Evolutionary conservation across 202 grass and related monocot genomes (phyloP), one percentile per base, ranked within the genome.

Genomic region (Carex sylvatica): DNA sequence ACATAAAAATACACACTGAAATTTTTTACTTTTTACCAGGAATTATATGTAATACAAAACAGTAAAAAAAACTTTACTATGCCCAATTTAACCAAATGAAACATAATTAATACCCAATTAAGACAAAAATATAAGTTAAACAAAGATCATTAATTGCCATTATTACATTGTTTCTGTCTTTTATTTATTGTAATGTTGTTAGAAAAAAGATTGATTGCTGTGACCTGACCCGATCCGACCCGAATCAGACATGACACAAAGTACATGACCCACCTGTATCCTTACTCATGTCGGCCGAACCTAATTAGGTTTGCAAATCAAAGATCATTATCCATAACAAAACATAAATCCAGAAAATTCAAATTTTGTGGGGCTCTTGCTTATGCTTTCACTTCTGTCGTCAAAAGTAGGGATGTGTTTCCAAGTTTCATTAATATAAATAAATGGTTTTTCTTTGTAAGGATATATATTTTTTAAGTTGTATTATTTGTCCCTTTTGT

Each of bases 241-340:
- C 11, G 10, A 13, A 75, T 30, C 71, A 75, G 71, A 75, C 71
- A 75, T 55, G 46, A 54, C 71, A 54, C 47, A 74, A 30, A 31
- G 12, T 74, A 53, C 67, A 51, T 74, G 70, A 74, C 70, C 70
- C 70, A 74, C 71, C 5, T 75, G 71, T 31, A 75, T 53, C 71
- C 49, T 54, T 75, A n/a, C 71, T 55, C 47, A 75, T 74, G 70
- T 74, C 70, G 70, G 70, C 14, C 54, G 9, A 51, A 74, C 70
- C 70, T 74, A 54, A 74, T 74, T 74, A 74, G 70, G 23, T 20
- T 30, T 74, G 23, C 70, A 53, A 74, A 16, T 0, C 22, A 53
- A 74, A 74, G 11, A 24, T 53, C 46, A 54, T 54, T 74, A 74
- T 74, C 70, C 70, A 74, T 75, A 54, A 75, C 47, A 33, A 75